A percentile compares a stretch with the other conserved stretches of the same genome.
These are phyloP conservation scores for Reutealis trisperma DNA, from an alignment of 345 rosid genomes.

Conservation along the genomic window DNA sequence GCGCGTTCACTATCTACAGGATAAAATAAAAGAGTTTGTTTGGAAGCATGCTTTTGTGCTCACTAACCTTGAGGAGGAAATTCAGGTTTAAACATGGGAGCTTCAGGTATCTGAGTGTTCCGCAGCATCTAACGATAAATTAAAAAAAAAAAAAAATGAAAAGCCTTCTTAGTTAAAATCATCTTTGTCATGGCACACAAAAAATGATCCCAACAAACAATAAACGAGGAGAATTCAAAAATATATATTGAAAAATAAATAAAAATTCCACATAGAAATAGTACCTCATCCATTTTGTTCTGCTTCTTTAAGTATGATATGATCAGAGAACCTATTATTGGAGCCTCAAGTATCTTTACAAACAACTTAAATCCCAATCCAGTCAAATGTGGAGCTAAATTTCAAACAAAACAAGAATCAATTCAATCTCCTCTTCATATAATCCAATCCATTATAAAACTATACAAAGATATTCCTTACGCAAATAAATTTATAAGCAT, in stretches of 20 bases:
- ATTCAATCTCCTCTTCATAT: neutral
- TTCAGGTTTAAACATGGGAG: slow-evolving; percentile 88
- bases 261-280: slow-evolving; percentile 4
- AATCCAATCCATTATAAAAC: neutral
- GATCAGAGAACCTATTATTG: slow-evolving; percentile 60
- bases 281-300: slow-evolving; percentile 64
- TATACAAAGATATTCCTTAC: neutral
- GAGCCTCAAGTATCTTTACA: slow-evolving; percentile 58
- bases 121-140: slow-evolving; percentile 50
- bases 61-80: slow-evolving; percentile 73
- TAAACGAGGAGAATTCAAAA: neutral
- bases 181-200: neutral
- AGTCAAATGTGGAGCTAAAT: slow-evolving; percentile 77
- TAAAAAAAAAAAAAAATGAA: slow-evolving; percentile 11
- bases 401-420: neutral
- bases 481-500: neutral
- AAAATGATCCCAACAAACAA: neutral
- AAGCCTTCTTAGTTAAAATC: neutral
- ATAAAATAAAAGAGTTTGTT: neutral
- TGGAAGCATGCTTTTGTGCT: too few relatives aligned
- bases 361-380: slow-evolving; percentile 63
- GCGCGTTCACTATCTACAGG: neutral
- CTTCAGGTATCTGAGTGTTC: slow-evolving; percentile 70
- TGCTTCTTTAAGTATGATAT: slow-evolving; percentile 54
- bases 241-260: neutral